phyloP scores from a whole-genome alignment of 2,329 filamentous ascomycete genomes.

The Lecanicillium sp. region DNA sequence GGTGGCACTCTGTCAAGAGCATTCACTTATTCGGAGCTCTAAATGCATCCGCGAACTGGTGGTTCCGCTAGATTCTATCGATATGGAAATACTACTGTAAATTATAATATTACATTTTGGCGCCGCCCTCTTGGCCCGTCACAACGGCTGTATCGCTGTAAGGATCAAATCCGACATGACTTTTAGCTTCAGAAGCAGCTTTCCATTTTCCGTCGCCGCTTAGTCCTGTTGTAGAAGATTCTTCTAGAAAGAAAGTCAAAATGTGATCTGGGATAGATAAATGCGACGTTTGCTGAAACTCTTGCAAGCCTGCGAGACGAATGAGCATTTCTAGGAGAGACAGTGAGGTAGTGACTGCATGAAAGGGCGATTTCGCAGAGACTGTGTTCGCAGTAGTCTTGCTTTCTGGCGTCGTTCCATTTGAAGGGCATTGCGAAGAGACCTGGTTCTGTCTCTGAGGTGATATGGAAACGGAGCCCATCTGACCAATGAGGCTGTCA shows the following conservation, averaged over 20 bases:
- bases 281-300: constrained; percentile 85
- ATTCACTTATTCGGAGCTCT: constrained; percentile 22
- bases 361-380: constrained; percentile 27
- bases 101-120: not conserved
- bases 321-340: constrained; percentile 86
- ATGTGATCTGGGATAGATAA: constrained; percentile 86
- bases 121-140: constrained; percentile 9
- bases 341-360: constrained; percentile 44
- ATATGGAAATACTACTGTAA: not conserved
- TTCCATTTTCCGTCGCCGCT: constrained; percentile 35
- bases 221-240: constrained; percentile 44
- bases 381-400: not conserved
- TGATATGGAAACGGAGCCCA: too few species aligned
- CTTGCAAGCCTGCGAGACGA: constrained; percentile 76
- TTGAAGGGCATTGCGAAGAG: too few species aligned
- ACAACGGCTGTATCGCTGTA: constrained; percentile 36
- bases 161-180: constrained; percentile 47
- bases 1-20: constrained; percentile 39
- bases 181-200: constrained; percentile 36
- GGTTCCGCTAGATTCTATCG: constrained; percentile 27
- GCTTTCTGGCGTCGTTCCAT: too few species aligned
- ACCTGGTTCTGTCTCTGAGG: too few species aligned
- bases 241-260: constrained; percentile 74
- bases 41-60: constrained; percentile 37
- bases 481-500: too few species aligned